These are phyloP conservation scores for Coniferiporia sulphurascens DNA, from an alignment of 1,284 basidiomycete genomes.

Conservation along the genomic window DNA sequence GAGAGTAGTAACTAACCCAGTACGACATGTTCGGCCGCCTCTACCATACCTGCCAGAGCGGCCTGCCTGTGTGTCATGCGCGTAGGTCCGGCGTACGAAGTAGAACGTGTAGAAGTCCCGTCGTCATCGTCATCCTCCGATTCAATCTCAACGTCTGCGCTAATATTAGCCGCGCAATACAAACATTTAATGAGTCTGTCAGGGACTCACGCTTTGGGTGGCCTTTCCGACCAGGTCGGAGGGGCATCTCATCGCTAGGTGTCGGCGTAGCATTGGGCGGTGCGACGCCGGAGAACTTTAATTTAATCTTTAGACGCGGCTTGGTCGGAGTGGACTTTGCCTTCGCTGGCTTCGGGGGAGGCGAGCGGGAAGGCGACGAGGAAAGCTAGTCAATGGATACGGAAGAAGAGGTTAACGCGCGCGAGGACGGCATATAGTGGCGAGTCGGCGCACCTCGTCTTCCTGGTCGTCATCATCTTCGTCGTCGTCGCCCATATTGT, in stretches of 20 bases:
- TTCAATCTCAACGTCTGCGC: slow-evolving; percentile 53
- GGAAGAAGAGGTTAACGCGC: not conserved
- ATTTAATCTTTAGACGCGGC: slow-evolving; percentile 56
- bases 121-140: slow-evolving; percentile 39
- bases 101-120: slow-evolving; percentile 28
- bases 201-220: slow-evolving; percentile 21
- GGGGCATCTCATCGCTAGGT: slow-evolving; percentile 29
- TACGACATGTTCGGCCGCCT: slow-evolving; percentile 56
- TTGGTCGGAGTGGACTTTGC: slow-evolving; percentile 22
- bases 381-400: slow-evolving; percentile 3
- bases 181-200: not conserved
- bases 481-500: slow-evolving; percentile 27
- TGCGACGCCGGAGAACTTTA: slow-evolving; percentile 49
- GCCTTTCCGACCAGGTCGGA: slow-evolving; percentile 24
- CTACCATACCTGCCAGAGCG: slow-evolving; percentile 61
- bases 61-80: slow-evolving; percentile 69
- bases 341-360: slow-evolving; percentile 11
- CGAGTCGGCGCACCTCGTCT: slow-evolving; percentile 19
- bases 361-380: slow-evolving; percentile 8
- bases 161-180: slow-evolving; percentile 11
- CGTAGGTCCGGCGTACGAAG: slow-evolving; percentile 31
- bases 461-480: slow-evolving; percentile 29
- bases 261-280: slow-evolving; percentile 36
- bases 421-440: not conserved
- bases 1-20: slow-evolving; percentile 33